phyloP scores from a whole-genome alignment of 768 basidiomycete species.

The Artomyces pyxidatus region DNA sequence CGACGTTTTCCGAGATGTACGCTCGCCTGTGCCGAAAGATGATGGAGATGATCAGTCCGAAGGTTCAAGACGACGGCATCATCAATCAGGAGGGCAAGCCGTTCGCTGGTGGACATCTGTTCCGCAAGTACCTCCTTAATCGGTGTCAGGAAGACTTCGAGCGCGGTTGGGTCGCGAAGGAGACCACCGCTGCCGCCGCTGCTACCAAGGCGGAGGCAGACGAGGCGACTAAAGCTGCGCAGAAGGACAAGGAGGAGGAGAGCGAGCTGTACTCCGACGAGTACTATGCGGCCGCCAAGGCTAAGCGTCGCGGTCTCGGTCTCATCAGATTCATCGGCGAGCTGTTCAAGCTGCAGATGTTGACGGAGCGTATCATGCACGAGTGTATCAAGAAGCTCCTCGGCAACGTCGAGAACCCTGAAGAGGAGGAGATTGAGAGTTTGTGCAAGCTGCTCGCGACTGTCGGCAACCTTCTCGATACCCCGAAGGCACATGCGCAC shows the following conservation, averaged over 20 bases:
- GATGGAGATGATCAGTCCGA: constrained; percentile 86
- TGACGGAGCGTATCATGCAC: constrained; percentile 97
- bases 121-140: constrained; percentile 94
- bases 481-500: constrained; percentile 68
- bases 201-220: constrained; percentile 82
- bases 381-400: constrained; percentile 96
- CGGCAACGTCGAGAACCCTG: constrained; percentile 88
- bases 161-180: constrained; percentile 87
- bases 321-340: constrained; percentile 98
- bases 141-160: constrained; percentile 98
- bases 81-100: constrained; percentile 75
- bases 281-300: constrained; percentile 94
- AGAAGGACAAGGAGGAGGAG: constrained; percentile 39
- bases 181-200: constrained; percentile 80
- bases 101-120: constrained; percentile 88
- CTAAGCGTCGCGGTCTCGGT: constrained; percentile 94
- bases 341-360: constrained; percentile 97
- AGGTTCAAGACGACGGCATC: constrained; percentile 86
- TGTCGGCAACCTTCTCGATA: constrained; percentile 79
- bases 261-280: constrained; percentile 87
- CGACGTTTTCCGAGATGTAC: constrained; percentile 96
- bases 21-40: constrained; percentile 91
- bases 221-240: constrained; percentile 47
- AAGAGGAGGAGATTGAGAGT: constrained; percentile 97
- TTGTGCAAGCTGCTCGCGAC: constrained; percentile 90